Evolutionary conservation across 1,284 basidiomycete genomes (phyloP).

Genomic region (Vanrija sp.): DNA sequence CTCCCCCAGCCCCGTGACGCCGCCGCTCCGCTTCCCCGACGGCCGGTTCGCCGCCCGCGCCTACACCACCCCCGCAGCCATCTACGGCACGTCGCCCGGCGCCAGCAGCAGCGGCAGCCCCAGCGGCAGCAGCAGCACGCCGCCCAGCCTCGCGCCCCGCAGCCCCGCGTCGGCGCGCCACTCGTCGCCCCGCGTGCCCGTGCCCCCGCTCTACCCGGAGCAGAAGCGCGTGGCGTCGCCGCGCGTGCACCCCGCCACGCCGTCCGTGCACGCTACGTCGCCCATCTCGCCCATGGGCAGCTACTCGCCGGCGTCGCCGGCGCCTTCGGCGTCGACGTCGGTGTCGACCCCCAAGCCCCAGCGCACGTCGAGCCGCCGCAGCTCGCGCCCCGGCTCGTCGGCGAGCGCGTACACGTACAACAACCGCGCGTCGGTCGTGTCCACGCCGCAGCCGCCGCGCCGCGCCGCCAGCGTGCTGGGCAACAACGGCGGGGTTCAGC

Average conservation of each 20-base stretch:
- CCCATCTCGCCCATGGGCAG: too few relatives aligned
- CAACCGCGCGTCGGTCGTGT: background rate
- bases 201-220: too few relatives aligned
- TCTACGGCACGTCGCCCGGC: too few relatives aligned
- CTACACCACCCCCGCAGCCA: too few relatives aligned
- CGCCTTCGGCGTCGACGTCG: background rate
- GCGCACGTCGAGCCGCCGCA: background rate
- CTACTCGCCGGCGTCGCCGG: too few relatives aligned
- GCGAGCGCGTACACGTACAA: background rate
- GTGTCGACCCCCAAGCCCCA: background rate
- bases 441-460: background rate
- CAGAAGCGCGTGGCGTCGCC: too few relatives aligned
- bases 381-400: conserved; percentile 4
- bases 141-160: background rate
- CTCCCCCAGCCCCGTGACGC: too few relatives aligned
- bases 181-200: too few relatives aligned
- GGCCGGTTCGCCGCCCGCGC: too few relatives aligned
- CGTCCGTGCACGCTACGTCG: too few relatives aligned
- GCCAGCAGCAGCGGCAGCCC: background rate
- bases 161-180: background rate
- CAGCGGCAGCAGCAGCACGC: background rate
- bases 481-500: background rate
- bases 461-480: conserved; percentile 1
- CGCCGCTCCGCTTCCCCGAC: too few relatives aligned
- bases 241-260: too few relatives aligned